phyloP scores from a whole-genome alignment of 768 basidiomycete species.

The Suillus subluteus region DNA sequence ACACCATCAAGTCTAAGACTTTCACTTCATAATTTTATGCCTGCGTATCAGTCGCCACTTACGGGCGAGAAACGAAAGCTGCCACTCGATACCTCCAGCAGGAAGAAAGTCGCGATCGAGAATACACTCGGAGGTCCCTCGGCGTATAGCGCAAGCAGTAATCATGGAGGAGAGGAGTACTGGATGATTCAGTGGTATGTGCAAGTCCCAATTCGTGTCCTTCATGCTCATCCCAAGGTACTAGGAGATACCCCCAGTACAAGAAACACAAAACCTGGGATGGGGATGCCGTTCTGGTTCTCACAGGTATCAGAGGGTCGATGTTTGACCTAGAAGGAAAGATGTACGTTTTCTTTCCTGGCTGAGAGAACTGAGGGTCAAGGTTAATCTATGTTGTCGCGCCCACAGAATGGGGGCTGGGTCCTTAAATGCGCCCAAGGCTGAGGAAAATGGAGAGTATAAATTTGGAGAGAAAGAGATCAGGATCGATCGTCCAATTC shows the following conservation, averaged over 20 bases:
- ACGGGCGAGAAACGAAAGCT: conserved; percentile 36
- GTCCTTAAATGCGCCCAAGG: conserved; percentile 45
- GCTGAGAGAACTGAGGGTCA: background rate
- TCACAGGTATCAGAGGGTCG: conserved; percentile 47
- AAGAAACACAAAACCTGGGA: conserved; percentile 95
- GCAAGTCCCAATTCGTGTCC: background rate
- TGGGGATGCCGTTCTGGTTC: conserved; percentile 71
- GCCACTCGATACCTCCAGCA: conserved; percentile 24
- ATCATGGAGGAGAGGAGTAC: conserved; percentile 40
- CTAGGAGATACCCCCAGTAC: conserved; percentile 67
- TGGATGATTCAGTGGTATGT: conserved; percentile 84
- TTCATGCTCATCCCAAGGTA: conserved; percentile 7
- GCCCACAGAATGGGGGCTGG: conserved; percentile 53
- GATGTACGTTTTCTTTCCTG: conserved; percentile 46
- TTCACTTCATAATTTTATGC: conserved; percentile 19
- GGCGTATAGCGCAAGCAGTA: conserved; percentile 18
- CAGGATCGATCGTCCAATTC: conserved; percentile 62
- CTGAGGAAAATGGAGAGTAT: conserved; percentile 41
- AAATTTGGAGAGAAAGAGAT: conserved; percentile 59
- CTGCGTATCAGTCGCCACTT: conserved; percentile 20
- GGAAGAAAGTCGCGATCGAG: conserved; percentile 35
- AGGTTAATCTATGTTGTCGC: conserved; percentile 2
- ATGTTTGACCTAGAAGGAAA: conserved; percentile 68
- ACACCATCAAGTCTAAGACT: background rate
- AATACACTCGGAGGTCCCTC: conserved; percentile 15